Evolutionary conservation across 2,329 filamentous ascomycete species (phyloP), one percentile per base, ranked within the genome.

Genomic region (Aspergillus pseudoglaucus): DNA sequence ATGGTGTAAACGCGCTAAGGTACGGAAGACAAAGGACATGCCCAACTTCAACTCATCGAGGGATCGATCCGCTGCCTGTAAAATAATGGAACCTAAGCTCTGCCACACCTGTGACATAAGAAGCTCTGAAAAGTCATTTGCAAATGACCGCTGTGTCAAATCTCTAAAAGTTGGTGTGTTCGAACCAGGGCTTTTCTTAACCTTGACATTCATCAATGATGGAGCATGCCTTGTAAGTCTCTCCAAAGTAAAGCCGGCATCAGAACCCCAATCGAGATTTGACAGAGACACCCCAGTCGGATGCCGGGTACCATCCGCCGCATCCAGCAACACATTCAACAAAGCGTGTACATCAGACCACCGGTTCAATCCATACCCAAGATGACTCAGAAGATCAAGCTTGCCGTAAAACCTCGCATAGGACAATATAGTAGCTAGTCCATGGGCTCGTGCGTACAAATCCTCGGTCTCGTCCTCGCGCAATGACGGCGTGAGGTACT

Each of bases 1-100:
- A 55, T 73, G 71, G 48, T 76, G 74, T 41, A 76, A 55, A 42
- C 68, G 68, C 38, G 70, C 74, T 50, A 76, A 59, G 25, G 70
- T 64, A 23, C 65, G 70, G 51, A 69, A 67, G 6, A 75, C 71
- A 44, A 65, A 67, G 45, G 66, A 67, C 72, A 76, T 75, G 37
- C 68, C 65, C 10, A 60, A 35, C 40, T 66, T 63, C 6, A 65
- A 63, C 47, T 71, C 59, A 17, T 61, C 60, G 3, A 59, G 45
- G 3, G 63, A 48, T 10, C 54, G 52, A 53, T 71, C 66, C n/a
- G 70, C 63, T 44, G 72, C 68, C 38, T 63, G 55, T n/a, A 75
- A 53, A 17, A 74, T 61, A 45, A 76, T 64, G 41, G 55, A 58
- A 4, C 70, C 70, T 25, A 72, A 55, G 32, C 58, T 67, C 49